These are phyloP conservation scores for Striga asiatica DNA, from an alignment of 257 asterid species.

Conservation along the genomic window DNA sequence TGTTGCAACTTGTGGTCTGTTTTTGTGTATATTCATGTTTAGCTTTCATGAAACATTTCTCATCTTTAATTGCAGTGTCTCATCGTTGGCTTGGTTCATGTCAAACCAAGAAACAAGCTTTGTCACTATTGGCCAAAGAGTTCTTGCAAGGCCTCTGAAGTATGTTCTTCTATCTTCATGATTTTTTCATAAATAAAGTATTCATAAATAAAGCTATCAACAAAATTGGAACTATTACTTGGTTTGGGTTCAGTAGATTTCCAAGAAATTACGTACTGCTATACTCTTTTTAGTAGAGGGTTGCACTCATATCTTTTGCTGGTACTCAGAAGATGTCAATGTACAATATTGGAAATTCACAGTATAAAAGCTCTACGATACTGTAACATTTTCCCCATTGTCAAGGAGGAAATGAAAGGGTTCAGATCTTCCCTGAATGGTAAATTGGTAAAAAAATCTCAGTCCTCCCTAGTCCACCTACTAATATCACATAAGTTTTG, in stretches of 20 bases:
- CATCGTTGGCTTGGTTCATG: conserved; percentile 91
- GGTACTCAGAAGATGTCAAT: not conserved
- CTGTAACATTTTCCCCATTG: not conserved
- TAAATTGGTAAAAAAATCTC: not conserved
- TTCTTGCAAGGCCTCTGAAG: conserved; percentile 83
- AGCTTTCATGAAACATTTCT: conserved; percentile 21
- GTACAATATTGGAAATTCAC: not conserved
- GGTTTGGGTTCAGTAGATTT: not conserved
- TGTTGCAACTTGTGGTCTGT: conserved; percentile 1
- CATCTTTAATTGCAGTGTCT: conserved; percentile 49
- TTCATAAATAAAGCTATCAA: no score
- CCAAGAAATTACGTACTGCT: not conserved
- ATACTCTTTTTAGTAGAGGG: not conserved
- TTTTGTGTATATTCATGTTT: conserved; percentile 7
- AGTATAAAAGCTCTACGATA: not conserved
- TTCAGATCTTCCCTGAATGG: not conserved
- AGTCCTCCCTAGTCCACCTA: not conserved
- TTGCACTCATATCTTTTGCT: not conserved
- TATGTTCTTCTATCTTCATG: conserved; percentile 21
- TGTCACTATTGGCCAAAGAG: conserved; percentile 86
- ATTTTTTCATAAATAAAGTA: not conserved
- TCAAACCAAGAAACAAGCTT: conserved; percentile 87
- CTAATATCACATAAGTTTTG: not conserved
- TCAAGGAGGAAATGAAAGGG: not conserved
- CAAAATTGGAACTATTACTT: not conserved